A percentile compares a stretch with the other conserved stretches of the same genome.
Conservation (phyloP, 208 protist genomes). For the Trypanosoma scelopori region DNA sequence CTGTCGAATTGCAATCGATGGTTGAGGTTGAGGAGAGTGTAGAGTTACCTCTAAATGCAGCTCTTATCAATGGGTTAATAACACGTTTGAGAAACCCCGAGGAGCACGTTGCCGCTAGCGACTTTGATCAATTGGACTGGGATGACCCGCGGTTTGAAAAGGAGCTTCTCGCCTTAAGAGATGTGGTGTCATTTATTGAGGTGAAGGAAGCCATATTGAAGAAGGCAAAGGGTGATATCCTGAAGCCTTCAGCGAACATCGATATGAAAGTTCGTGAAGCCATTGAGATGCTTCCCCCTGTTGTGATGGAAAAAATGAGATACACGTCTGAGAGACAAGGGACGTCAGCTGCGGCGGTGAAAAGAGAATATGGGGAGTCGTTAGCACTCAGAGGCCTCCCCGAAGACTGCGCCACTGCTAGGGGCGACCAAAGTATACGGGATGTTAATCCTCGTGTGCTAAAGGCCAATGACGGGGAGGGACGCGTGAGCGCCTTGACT, state of each 20-base stretch:
- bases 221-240: slow-evolving; percentile 46
- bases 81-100: slow-evolving; percentile 19
- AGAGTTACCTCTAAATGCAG: slow-evolving; percentile 46
- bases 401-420: neutral
- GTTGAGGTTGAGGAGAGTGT: slow-evolving; percentile 27
- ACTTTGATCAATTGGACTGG: slow-evolving; percentile 53
- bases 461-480: neutral
- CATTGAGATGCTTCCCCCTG: neutral
- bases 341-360: too few species aligned
- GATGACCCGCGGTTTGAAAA: slow-evolving; percentile 47
- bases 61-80: slow-evolving; percentile 39
- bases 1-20: slow-evolving; percentile 9
- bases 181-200: slow-evolving; percentile 57
- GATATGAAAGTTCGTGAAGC: slow-evolving; percentile 4
- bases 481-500: neutral
- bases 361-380: too few species aligned
- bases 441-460: neutral
- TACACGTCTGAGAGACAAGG: too few species aligned
- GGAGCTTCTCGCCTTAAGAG: slow-evolving; percentile 33
- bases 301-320: neutral
- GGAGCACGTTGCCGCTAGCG: neutral
- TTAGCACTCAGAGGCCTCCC: too few species aligned
- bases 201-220: slow-evolving; percentile 46
- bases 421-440: neutral
- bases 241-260: slow-evolving; percentile 41